Evolutionary conservation across 73 alveolate species (phyloP), one percentile per base, ranked within the genome.

Genomic region (Urostyla sp.): DNA sequence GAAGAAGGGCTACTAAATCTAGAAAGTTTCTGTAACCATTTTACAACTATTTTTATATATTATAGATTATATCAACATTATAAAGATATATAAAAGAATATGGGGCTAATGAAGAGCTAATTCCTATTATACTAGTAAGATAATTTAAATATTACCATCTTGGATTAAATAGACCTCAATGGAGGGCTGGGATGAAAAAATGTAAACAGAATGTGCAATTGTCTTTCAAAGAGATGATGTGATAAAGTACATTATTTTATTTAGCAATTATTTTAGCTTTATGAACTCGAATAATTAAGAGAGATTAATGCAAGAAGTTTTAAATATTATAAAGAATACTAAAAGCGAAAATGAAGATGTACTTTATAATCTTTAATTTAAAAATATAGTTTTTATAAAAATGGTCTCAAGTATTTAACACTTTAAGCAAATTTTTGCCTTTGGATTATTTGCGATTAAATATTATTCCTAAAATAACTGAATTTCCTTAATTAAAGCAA

Each of bases 91-190:
- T 69, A 52, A 69, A 24, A 27, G 83, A 69, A 37, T 44, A 23
- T 5, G 83, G 83, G 20, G 67, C 83, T 10, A 69, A 69, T 27
- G 83, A 69, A 35, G 83, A 69, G 6, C 45, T 69, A 2, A 31
- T 69, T 6, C 83, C 83, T 7, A 69, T 69, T 16, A 69, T 69
- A 69, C 83, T 69, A 37, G 83, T 69, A 66, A 66, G 80, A 15
- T 3, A 6, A 15, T 18, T 26, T 23, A 32, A 15, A 13, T 11
- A 8, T 60, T 13, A 7, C 7, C 6, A 24, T 20, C n/a, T 5
- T 10, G 51, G 31, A 31, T 10, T 43, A 8, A 13, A 48, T 49
- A 69, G 83, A 48, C 72, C 44, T 69, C 83, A 8, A 69, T 69
- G 83, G 83, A 69, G 30, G 49, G 44, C 16, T 69, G 83, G 83